Evolutionary conservation across 768 basidiomycete species (phyloP), one percentile per base, ranked within the genome.

Genomic region (Lyophyllum semitale): DNA sequence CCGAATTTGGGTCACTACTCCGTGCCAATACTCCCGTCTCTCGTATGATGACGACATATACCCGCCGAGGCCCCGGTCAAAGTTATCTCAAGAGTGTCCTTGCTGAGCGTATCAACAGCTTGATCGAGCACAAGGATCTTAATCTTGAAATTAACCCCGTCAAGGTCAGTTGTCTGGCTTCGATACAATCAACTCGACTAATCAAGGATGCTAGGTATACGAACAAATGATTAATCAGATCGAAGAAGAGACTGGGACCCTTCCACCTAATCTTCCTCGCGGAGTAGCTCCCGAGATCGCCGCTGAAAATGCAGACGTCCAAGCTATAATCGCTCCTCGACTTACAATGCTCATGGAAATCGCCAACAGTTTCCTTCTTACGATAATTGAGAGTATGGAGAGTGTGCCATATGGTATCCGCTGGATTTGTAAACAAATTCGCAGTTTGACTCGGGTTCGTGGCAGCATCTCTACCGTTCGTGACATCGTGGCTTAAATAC

Each of bases 31-130:
- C 97, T 47, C 97, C 97, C 44, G 97, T 99, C 22, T 98, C 95
- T 46, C 89, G 97, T 35, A 99, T 99, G 97, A 99, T 99, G 97
- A 99, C 97, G 42, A 98, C 97, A 18, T 99, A 99, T 74, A 98
- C 97, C 50, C 91, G 97, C 57, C 90, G 97, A 52, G 97, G 97
- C 54, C 97, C 97, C 1, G 97, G 97, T 53, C 97, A 98, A 73
- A 95, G 93, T 64, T 99, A 98, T 71, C 85, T 99, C 60, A 99
- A 99, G 80, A 89, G 90, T 59, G 95, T 98, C 26, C 81, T 99
- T 44, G 95, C 97, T 23, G 97, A 99, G 68, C 87, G 96, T 60
- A 98, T 99, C 74, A 98, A 99, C 75, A 94, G 93, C 64, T 78
- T 99, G 61, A 98, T 99, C 64, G 97, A 99, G 71, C 97, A 98